These are phyloP conservation scores for Pochonia chlamydosporia DNA, from an alignment of 2,329 filamentous ascomycete genomes.

Conservation along the genomic window DNA sequence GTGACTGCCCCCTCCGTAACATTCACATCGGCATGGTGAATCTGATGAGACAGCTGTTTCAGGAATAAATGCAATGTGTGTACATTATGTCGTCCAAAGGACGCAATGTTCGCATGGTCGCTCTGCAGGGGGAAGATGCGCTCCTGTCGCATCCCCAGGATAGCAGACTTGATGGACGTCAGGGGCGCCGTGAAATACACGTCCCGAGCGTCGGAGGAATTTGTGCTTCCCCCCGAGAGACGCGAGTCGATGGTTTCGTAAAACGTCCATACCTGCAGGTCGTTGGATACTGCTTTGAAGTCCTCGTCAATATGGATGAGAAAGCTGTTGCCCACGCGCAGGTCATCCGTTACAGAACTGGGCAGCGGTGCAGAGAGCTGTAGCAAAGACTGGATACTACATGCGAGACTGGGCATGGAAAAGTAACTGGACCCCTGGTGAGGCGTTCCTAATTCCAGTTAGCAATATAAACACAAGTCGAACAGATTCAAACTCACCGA, in stretches of 20 bases:
- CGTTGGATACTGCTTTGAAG: slow-evolving; percentile 51
- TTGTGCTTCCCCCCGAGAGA: slow-evolving; percentile 35
- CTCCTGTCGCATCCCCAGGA: slow-evolving; percentile 46
- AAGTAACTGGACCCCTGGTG: slow-evolving; percentile 60
- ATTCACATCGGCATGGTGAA: slow-evolving; percentile 27
- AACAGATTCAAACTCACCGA: slow-evolving; percentile 35
- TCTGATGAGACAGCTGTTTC: slow-evolving; percentile 25
- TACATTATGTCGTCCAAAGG: slow-evolving; percentile 44
- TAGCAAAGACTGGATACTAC: slow-evolving; percentile 47
- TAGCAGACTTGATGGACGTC: slow-evolving; percentile 50
- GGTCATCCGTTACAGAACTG: slow-evolving; percentile 39
- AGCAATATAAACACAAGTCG: background rate
- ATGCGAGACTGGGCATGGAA: slow-evolving; percentile 49
- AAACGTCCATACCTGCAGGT: slow-evolving; percentile 56
- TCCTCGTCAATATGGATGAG: slow-evolving; percentile 46
- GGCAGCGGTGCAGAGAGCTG: slow-evolving; percentile 46
- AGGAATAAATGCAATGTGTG: slow-evolving; percentile 39
- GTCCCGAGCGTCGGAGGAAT: slow-evolving; percentile 22
- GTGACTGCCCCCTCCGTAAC: slow-evolving; percentile 14
- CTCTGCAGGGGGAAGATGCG: slow-evolving; percentile 47
- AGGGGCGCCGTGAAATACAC: slow-evolving; percentile 55
- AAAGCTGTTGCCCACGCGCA: slow-evolving; percentile 44
- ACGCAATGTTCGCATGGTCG: slow-evolving; percentile 49
- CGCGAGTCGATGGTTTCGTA: slow-evolving; percentile 58
- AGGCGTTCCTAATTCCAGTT: slow-evolving; percentile 40